These are phyloP conservation scores for Metarhizium robertsii DNA, from an alignment of 2,329 filamentous ascomycete species.

Conservation along the genomic window DNA sequence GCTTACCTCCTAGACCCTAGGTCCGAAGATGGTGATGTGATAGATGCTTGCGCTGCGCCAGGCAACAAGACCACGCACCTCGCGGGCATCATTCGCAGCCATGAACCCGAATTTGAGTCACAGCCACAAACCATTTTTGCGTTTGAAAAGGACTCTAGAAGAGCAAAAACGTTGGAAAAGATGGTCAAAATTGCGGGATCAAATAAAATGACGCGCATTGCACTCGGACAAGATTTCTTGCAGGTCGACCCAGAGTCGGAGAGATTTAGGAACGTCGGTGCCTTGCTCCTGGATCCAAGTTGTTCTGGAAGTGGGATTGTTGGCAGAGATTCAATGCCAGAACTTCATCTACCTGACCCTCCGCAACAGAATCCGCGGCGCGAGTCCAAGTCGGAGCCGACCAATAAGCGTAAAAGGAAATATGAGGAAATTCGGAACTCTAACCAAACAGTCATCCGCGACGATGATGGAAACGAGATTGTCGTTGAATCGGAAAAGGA, in stretches of 20 bases:
- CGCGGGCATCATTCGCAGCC: conserved; percentile 58
- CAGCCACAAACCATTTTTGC: conserved; percentile 50
- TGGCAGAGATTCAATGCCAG: conserved; percentile 70
- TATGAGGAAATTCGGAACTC: conserved; percentile 25
- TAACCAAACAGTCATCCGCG: conserved; percentile 32
- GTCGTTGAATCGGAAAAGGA: conserved; percentile 44
- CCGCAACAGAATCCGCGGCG: conserved; percentile 8
- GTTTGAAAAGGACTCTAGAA: conserved; percentile 64
- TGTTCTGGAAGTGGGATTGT: conserved; percentile 95
- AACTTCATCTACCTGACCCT: conserved; percentile 48
- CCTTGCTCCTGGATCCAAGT: conserved; percentile 81
- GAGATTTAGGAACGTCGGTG: conserved; percentile 61
- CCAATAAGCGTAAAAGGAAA: conserved; percentile 35
- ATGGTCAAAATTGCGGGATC: conserved; percentile 78
- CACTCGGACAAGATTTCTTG: conserved; percentile 72
- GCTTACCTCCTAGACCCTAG: conserved; percentile 72
- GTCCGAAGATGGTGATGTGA: conserved; percentile 60
- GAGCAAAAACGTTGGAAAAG: conserved; percentile 68
- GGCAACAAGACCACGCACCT: conserved; percentile 97
- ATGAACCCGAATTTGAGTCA: conserved; percentile 26
- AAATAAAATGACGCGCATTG: conserved; percentile 54
- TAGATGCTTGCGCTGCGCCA: conserved; percentile 92
- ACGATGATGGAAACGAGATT: conserved; percentile 50
- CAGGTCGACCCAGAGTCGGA: conserved; percentile 56
- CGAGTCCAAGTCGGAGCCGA: not conserved